A percentile compares a stretch with the other conserved stretches of the same genome.
Conservation (phyloP, 345 rosid genomes). For the Physaria fendleri region DNA sequence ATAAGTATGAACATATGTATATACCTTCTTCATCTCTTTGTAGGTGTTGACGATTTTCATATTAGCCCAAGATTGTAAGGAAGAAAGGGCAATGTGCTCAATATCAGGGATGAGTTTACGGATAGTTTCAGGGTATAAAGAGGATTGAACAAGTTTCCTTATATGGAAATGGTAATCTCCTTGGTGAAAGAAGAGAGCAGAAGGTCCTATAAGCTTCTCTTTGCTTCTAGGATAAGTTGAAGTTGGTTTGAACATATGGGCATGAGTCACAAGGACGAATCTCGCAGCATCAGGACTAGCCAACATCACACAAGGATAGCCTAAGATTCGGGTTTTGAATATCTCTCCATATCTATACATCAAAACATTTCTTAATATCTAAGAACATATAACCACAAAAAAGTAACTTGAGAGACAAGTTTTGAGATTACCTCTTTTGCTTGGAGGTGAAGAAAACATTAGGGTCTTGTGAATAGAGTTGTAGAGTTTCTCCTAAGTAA, state of each 20-base stretch:
- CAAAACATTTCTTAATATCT: background rate
- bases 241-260: constrained; percentile 78
- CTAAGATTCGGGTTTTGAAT: constrained; percentile 68
- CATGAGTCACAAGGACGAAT: constrained; percentile 73
- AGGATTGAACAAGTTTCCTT: constrained; percentile 64
- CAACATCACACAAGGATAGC: constrained; percentile 86
- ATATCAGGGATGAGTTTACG: constrained; percentile 52
- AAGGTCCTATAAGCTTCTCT: constrained; percentile 71
- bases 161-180: constrained; percentile 59
- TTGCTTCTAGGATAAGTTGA: constrained; percentile 88
- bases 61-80: constrained; percentile 49
- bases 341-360: constrained; percentile 67
- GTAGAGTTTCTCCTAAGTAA: constrained; percentile 70
- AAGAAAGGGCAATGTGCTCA: constrained; percentile 44
- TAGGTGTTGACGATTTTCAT: constrained; percentile 47
- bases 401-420: constrained; percentile 6
- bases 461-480: constrained; percentile 76
- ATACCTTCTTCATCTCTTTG: constrained; percentile 75
- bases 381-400: background rate
- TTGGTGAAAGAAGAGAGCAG: constrained; percentile 76
- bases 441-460: constrained; percentile 55
- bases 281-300: constrained; percentile 72
- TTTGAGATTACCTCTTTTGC: constrained; percentile 46
- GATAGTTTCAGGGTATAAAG: constrained; percentile 50
- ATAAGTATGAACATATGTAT: constrained; percentile 6